phyloP scores from a whole-genome alignment of 148 eudicot genomes.

The Rhododendron williamsianum region DNA sequence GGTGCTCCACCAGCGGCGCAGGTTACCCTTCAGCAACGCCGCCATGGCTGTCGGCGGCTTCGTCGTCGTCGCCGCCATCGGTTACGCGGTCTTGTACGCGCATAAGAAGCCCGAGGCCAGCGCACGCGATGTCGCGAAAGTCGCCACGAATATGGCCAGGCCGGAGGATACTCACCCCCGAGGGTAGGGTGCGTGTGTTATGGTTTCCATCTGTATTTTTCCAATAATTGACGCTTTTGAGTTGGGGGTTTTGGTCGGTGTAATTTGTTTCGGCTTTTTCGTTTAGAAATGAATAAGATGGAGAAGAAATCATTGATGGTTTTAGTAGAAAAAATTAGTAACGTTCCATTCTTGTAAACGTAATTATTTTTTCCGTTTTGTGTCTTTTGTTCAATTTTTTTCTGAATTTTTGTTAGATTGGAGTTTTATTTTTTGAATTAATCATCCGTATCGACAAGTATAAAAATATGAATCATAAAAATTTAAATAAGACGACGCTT shows the following conservation, averaged over 20 bases:
- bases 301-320: too few species aligned
- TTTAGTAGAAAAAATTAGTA: too few species aligned
- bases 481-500: too few species aligned
- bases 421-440: too few species aligned
- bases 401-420: too few species aligned
- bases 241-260: neutral
- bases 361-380: too few species aligned
- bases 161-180: constrained; percentile 37
- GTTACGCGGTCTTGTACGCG: constrained; percentile 39
- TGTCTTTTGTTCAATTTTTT: too few species aligned
- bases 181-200: neutral
- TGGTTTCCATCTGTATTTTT: neutral
- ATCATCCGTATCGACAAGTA: too few species aligned
- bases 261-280: neutral
- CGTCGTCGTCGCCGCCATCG: constrained; percentile 26
- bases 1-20: constrained; percentile 36
- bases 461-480: too few species aligned
- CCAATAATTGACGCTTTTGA: too few species aligned
- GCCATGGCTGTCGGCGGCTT: constrained; percentile 41
- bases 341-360: too few species aligned
- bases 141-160: constrained; percentile 26
- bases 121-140: constrained; percentile 56
- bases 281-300: too few species aligned
- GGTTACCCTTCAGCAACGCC: constrained; percentile 24
- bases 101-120: constrained; percentile 48